Conservation (phyloP, 352 stramenopile species). For the Pythium phragmitis region DNA sequence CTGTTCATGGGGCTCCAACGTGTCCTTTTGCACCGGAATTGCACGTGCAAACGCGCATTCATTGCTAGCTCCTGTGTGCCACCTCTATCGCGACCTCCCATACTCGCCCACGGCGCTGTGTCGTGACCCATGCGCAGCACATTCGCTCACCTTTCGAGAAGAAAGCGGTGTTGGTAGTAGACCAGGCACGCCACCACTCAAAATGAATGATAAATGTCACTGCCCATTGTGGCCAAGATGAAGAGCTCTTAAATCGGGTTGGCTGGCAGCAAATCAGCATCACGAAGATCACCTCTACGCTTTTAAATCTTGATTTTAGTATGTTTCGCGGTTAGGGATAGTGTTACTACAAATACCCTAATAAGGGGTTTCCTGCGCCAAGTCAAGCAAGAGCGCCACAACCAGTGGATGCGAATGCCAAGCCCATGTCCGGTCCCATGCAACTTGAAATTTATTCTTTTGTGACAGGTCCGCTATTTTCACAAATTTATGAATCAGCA, state of each 20-base stretch:
- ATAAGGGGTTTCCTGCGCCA: conserved; percentile 2
- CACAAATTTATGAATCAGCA: not conserved
- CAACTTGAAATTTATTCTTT: conserved; percentile 1
- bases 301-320: conserved; percentile 2
- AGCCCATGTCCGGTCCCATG: conserved; percentile 10
- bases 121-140: conserved; percentile 3
- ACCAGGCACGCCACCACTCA: conserved; percentile 67
- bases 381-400: conserved; percentile 27
- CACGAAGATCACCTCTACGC: not conserved
- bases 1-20: not conserved
- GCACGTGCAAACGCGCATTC: not conserved
- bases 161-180: conserved; percentile 55
- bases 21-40: not conserved
- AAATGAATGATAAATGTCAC: conserved; percentile 40
- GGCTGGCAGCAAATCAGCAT: conserved; percentile 22
- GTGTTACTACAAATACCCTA: not conserved
- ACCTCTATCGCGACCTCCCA: not conserved
- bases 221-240: conserved; percentile 5
- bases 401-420: conserved; percentile 30
- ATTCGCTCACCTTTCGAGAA: conserved; percentile 35
- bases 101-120: not conserved
- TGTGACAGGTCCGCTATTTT: conserved; percentile 5
- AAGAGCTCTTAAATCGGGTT: conserved; percentile 11
- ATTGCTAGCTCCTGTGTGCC: not conserved
- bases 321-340: conserved; percentile 21